These are phyloP conservation scores for Mycena pura DNA, from an alignment of 768 basidiomycete genomes.

Conservation along the genomic window DNA sequence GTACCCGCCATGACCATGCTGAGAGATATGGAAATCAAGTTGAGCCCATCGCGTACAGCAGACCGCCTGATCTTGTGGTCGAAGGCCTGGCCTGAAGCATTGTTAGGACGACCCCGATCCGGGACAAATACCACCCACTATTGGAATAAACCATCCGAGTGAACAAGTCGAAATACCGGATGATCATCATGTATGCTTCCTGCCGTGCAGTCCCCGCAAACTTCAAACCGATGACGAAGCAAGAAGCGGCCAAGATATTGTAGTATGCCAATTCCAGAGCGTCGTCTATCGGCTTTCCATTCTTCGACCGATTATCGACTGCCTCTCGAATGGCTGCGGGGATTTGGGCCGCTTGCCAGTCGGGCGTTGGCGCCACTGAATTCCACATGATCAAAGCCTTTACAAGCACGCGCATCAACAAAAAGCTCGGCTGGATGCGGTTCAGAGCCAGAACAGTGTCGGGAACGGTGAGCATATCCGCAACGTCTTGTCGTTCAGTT, in stretches of 20 bases:
- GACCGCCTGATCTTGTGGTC: slow-evolving; percentile 90
- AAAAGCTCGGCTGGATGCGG: slow-evolving; percentile 85
- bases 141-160: slow-evolving; percentile 71
- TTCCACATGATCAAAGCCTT: slow-evolving; percentile 89
- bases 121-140: slow-evolving; percentile 51
- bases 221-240: slow-evolving; percentile 91
- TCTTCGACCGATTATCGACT: slow-evolving; percentile 57
- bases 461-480: slow-evolving; percentile 84
- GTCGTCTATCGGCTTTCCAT: slow-evolving; percentile 62
- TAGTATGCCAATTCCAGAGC: slow-evolving; percentile 89
- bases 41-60: slow-evolving; percentile 86
- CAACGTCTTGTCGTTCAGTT: slow-evolving; percentile 84
- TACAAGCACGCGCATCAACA: slow-evolving; percentile 82
- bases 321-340: slow-evolving; percentile 69
- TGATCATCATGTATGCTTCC: slow-evolving; percentile 84
- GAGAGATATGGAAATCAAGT: slow-evolving; percentile 83
- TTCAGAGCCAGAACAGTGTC: slow-evolving; percentile 81
- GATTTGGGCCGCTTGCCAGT: slow-evolving; percentile 77
- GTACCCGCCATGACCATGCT: slow-evolving; percentile 98
- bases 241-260: slow-evolving; percentile 89
- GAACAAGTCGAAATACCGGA: slow-evolving; percentile 82
- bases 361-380: slow-evolving; percentile 67
- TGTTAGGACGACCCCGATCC: background rate
- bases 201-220: slow-evolving; percentile 93
- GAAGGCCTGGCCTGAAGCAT: slow-evolving; percentile 68